Percentiles rank a stretch among this genome's conserved stretches.
Evolutionary conservation across 1,139 yeast genomes (phyloP).

Genomic region (Suhomyces chickasaworum): DNA sequence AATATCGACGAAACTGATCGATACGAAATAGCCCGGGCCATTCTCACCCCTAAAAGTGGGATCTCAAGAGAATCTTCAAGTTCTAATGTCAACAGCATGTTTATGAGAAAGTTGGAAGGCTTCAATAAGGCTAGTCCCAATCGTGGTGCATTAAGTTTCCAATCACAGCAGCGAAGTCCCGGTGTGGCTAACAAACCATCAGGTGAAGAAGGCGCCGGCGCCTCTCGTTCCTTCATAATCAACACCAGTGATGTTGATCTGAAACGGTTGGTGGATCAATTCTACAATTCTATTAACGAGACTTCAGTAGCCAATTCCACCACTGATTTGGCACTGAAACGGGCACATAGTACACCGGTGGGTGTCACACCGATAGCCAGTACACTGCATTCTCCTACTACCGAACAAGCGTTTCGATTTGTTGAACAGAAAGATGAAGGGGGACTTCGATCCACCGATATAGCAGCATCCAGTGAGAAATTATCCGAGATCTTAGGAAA

Average conservation of each 20-base stretch:
- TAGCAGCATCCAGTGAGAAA: slow-evolving; percentile 14
- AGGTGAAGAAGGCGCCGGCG: slow-evolving; percentile 11
- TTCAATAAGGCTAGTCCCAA: slow-evolving; percentile 15
- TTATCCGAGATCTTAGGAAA: slow-evolving; percentile 22
- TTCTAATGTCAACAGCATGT: slow-evolving; percentile 14
- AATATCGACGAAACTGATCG: background rate
- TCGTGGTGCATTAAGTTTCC: slow-evolving; percentile 13
- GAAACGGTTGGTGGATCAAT: slow-evolving; percentile 45
- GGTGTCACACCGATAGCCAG: slow-evolving; percentile 5
- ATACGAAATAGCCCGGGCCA: background rate
- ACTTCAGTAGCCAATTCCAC: slow-evolving; percentile 9
- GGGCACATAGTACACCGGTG: slow-evolving; percentile 3
- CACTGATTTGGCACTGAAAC: slow-evolving; percentile 9
- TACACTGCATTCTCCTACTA: slow-evolving; percentile 11
- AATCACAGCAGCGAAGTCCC: slow-evolving; percentile 16
- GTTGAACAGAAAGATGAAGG: slow-evolving; percentile 7
- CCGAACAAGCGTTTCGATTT: slow-evolving; percentile 12
- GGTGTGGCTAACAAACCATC: slow-evolving; percentile 11
- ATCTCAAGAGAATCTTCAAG: slow-evolving; percentile 11
- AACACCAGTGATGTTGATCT: slow-evolving; percentile 21
- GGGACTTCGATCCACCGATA: background rate
- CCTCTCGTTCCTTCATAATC: slow-evolving; percentile 7
- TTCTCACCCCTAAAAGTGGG: slow-evolving; percentile 5
- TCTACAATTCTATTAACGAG: slow-evolving; percentile 30
- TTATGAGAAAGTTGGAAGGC: slow-evolving; percentile 16